These are phyloP conservation scores for Sapria himalayana DNA, from an alignment of 345 rosid genomes.

Conservation along the genomic window DNA sequence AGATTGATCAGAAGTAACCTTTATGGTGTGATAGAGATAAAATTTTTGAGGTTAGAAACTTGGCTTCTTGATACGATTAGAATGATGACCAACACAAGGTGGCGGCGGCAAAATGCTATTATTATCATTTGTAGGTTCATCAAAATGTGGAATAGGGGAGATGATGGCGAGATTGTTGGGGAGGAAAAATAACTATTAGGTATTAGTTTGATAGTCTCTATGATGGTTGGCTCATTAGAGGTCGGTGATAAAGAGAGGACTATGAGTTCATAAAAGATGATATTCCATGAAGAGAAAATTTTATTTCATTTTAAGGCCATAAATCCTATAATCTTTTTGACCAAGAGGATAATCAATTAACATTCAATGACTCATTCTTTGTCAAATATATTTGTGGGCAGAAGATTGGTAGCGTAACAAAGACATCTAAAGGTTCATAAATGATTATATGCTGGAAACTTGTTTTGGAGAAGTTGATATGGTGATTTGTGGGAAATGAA, in stretches of 20 bases:
- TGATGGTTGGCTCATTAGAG: not conserved
- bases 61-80: not conserved
- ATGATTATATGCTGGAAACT: not conserved
- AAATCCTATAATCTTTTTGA: not conserved
- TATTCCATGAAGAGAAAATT: not conserved
- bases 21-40: not conserved
- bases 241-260: not conserved
- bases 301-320: not conserved
- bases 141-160: too few species aligned
- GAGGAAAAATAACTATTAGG: not conserved
- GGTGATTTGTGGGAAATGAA: too few species aligned
- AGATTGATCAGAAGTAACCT: not conserved
- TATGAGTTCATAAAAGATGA: not conserved
- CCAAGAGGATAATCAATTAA: not conserved
- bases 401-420: not conserved
- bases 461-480: not conserved
- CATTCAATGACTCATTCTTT: not conserved
- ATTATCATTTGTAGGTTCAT: too few species aligned
- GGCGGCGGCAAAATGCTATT: not conserved
- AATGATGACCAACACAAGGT: not conserved
- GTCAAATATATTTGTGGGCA: not conserved
- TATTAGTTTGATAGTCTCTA: not conserved
- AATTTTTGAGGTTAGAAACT: not conserved
- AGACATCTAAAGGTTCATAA: not conserved
- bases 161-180: not conserved